Evolutionary conservation across 2,329 filamentous ascomycete species (phyloP).

Genomic region (Aspergillus thermomutatus): DNA sequence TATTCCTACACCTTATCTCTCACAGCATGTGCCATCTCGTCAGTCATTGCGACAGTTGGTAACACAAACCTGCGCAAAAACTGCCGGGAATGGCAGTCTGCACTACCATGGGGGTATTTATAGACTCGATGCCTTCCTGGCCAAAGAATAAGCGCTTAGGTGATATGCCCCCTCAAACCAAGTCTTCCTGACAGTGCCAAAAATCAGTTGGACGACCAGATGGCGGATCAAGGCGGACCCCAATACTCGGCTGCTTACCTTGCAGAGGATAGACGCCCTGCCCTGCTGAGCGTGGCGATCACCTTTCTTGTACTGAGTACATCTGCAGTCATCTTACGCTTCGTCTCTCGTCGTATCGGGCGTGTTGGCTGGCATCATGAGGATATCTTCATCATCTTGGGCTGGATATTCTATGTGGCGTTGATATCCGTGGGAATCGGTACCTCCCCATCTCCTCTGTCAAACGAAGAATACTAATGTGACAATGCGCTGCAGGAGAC

Average conservation of each 20-base stretch:
- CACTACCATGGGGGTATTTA: neutral
- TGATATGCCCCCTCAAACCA: neutral
- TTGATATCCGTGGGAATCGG: neutral
- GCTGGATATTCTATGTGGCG: neutral
- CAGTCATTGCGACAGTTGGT: neutral
- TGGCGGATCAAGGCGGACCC: neutral
- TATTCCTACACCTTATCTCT: neutral
- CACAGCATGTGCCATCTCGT: neutral
- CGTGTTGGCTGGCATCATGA: constrained; percentile 1
- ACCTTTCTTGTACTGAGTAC: constrained; percentile 4
- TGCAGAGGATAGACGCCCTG: neutral
- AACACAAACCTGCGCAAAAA: neutral
- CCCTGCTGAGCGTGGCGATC: neutral
- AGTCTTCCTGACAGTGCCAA: neutral
- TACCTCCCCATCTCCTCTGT: neutral
- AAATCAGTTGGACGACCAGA: neutral
- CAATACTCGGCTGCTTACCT: neutral
- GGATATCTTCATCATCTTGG: constrained; percentile 2
- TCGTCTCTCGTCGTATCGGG: neutral
- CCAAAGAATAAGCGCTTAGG: neutral
- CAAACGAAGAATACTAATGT: neutral
- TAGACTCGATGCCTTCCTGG: neutral
- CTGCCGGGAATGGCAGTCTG: neutral
- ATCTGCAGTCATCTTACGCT: neutral
- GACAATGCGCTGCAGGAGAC: neutral